Base-by-base conservation (phyloP, 768 basidiomycete genomes). In the Gloeopeniophorella convolvens region DNA sequence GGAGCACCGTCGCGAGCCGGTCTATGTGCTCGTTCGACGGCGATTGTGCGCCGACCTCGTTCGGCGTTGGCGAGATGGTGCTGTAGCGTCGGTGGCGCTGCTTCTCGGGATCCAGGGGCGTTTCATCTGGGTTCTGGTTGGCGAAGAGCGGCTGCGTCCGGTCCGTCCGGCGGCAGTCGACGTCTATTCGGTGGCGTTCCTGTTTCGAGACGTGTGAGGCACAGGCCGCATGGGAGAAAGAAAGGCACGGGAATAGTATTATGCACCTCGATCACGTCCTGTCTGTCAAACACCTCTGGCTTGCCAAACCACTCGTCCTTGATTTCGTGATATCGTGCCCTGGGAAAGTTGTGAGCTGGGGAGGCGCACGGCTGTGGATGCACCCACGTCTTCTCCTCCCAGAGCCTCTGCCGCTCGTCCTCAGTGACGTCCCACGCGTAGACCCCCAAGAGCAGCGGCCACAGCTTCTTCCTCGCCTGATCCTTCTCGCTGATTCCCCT, bases 131-230 rank as follows among this genome's bases (percentile, higher is more conserved):
- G 23, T 67, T 66, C 4, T 68, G 52, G 15, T 59, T 65, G 3
- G 84, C 78, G 61, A 96, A 98, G 47, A 97, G 74, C 5, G 89
- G 83, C 59, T 98, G 95, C n/a, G 77, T 85, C 31, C 96, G 78
- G 66, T 99, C 96, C 18, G 96, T 99, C 23, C 96, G 79, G 50
- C 94, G 83, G 61, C 96, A 98, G 63, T 98, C 96, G 49, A 99
- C 96, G 61, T 98, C 90, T 59, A 92, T 91, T 21, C 90, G 80
- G 67, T 92, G 90, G n/a, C 88, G 80, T 63, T 92, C 90, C 83
- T 84, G 48, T 24, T 31, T n/a, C 24, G 43, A 20, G n/a, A 23
- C 28, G 49, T 50, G 18, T 32, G 21, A 28, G 51, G 27, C 10
- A 45, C 28, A 26, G 27, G n/a, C 3, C 27, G 48, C 16, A 30